Evolutionary conservation across 768 basidiomycete genomes (phyloP).

Genomic region (Russula griseocarnosa): DNA sequence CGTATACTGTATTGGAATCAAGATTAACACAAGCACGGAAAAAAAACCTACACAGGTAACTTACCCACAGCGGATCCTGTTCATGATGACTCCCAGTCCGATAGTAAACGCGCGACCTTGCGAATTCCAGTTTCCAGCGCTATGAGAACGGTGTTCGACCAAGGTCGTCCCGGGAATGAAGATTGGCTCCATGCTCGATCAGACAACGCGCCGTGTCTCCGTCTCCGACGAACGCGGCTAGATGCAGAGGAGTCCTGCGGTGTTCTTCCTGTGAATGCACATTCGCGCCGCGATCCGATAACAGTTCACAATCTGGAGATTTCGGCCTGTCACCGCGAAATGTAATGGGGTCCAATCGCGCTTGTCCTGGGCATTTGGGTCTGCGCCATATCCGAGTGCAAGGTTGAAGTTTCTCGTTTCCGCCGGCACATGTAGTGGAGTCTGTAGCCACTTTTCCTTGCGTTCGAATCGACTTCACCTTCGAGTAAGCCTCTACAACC

Average conservation of each 20-base stretch:
- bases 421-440: not conserved
- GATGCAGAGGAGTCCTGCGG: not conserved
- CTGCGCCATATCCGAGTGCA: not conserved
- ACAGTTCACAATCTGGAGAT: not conserved
- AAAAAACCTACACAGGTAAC: not conserved
- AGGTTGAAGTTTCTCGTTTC: not conserved
- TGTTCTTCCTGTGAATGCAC: not conserved
- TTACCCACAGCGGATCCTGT: not conserved
- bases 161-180: not conserved
- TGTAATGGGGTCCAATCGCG: not conserved
- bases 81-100: not conserved
- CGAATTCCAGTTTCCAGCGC: not conserved
- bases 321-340: not conserved
- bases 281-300: not conserved
- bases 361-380: not conserved
- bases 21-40: not conserved
- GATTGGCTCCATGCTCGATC: not conserved
- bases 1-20: not conserved
- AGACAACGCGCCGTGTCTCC: not conserved
- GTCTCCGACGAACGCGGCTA: not conserved
- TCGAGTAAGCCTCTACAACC: not conserved
- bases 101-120: not conserved
- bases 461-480: not conserved
- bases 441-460: not conserved
- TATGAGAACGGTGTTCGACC: not conserved